These are phyloP conservation scores for Trichoderma endophyticum DNA, from an alignment of 2,329 filamentous ascomycete genomes.

Conservation along the genomic window DNA sequence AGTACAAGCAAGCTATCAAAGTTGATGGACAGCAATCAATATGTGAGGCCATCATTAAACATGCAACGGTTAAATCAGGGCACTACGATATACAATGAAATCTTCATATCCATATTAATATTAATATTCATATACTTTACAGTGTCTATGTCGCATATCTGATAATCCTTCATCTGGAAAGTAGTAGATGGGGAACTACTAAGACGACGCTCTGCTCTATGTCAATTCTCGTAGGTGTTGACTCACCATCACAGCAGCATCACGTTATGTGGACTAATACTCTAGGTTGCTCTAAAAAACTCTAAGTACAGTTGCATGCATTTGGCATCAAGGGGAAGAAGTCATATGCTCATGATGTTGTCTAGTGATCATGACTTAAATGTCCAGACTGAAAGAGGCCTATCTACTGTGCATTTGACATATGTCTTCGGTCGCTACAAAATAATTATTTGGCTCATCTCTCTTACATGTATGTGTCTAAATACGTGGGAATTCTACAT, in stretches of 20 bases:
- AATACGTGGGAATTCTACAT: not conserved
- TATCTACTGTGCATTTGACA: not conserved
- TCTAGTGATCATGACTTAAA: not conserved
- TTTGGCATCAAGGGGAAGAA: not conserved
- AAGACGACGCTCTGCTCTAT: not conserved
- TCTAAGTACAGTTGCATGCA: not conserved
- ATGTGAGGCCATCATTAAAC: not conserved
- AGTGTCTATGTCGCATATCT: not conserved
- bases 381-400: not conserved
- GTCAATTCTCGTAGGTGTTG: not conserved
- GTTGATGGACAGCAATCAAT: not conserved
- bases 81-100: not conserved
- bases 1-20: not conserved
- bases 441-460: accelerated
- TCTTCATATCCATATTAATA: not conserved
- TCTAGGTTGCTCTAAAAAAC: not conserved
- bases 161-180: not conserved
- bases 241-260: not conserved
- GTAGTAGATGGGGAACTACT: not conserved
- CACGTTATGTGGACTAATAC: not conserved
- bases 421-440: not conserved
- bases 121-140: not conserved
- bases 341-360: not conserved
- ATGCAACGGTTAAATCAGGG: not conserved
- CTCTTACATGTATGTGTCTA: not conserved